Evolutionary conservation across 768 basidiomycete genomes (phyloP), one percentile per base, ranked within the genome.

Genomic region (Lyophyllum atratum): DNA sequence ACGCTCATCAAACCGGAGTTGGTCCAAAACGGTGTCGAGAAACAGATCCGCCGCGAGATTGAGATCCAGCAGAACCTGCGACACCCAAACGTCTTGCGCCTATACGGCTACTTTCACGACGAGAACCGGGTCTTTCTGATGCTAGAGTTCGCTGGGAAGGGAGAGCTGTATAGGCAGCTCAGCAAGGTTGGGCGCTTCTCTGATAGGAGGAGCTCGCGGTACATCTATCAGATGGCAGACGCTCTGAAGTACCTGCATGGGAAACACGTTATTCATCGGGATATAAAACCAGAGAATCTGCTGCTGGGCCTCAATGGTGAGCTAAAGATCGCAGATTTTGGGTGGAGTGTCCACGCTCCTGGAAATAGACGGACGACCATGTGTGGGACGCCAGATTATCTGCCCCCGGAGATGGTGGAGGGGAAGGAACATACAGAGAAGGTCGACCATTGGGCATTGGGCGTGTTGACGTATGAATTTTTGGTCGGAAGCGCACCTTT

Each of bases 321-420:
- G 70, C 78, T 99, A 65, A 98, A 99, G 80, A 96, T 99, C 59
- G 97, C 88, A 3, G 96, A 98, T 72, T 98, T 98, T 71, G 97
- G 97, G 10, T 99, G 97, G 96, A 93, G 90, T 64, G 94, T 97
- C 9, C 96, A 98, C 69, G 95, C 95, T 0, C 95, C 96, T 0
- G 86, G 92, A 0, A 92, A 93, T 67, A 77, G 94, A 31, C 76
- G 96, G 42, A 89, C 82, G 72, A 98, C 96, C 0, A 80, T 98
- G 17, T 98, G 96, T 64, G 96, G 96, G 14, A 98, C 96, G 1
- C 76, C 98, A 43, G 97, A 98, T 70, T 98, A 98, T 68, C 79
- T 99, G 12, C 95, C 97, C 0, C 96, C 97, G 11, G 96, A 98
- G 80, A 99, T 98, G 96, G 90, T 99, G 5, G 93, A 97, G 63